Base-by-base conservation (phyloP, 305 asterid genomes). In the Fraxinus sp. region DNA sequence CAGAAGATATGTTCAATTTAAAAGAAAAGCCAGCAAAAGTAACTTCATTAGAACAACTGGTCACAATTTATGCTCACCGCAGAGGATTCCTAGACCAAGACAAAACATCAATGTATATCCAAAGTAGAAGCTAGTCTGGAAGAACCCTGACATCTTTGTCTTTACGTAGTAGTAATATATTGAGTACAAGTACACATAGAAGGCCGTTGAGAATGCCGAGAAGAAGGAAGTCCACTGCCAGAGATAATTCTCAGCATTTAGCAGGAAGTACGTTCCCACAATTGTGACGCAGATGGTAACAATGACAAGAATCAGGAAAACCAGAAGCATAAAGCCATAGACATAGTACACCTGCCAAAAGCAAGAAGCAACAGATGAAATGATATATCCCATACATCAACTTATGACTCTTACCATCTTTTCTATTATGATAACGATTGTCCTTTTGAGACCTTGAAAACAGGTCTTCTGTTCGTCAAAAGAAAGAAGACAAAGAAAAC, bases 321-420 rank as follows among this genome's bases (percentile, higher is more conserved):
- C 59, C 83, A 91, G 84, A 80, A 91, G 91, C 92, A 91, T 91
- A 83, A 91, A 91, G 72, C 94, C 94, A 46, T 91, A 91, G 62
- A 91, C 94, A 55, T 91, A 91, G 88, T 91, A 91, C 57, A 91
- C 94, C 94, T 91, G 91, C 22, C 62, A 52, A 52, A 49, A 52
- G 62, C 62, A 52, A 52, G 22, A 52, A 52, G 22, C 62, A 52
- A 52, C 62, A 52, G 22, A 52, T 16, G 62, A 52, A 52, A 52
- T 52, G 62, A 14, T 52, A 14, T 52, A 52, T 52, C 62, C 8
- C 2, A 52, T 52, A 52, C 62, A 52, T 52, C 62, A 52, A 14
- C 20, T 16, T 16, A 16, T 52, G 22, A 52, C 20, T 49, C 59
- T 49, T 52, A 52, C 62, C 62, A 52, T 16, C 22, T 52, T 52